A percentile compares a stretch with the other conserved stretches of the same genome.
Conservation (phyloP, 2,329 filamentous ascomycete species). For the Aspergillus oerlinghausenensis region DNA sequence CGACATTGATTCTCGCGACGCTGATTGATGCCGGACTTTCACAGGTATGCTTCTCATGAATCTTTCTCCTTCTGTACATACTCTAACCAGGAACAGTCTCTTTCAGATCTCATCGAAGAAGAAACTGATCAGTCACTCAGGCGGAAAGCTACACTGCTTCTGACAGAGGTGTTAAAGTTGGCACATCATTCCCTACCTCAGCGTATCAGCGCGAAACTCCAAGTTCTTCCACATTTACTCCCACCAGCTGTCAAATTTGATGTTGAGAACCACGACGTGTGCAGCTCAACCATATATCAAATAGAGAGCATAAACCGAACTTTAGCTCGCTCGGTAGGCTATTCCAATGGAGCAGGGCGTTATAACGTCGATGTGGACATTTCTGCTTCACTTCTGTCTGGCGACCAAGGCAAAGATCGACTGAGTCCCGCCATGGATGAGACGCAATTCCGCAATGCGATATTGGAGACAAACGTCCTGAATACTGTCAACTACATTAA, state of each 20-base stretch:
- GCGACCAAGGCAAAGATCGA: constrained; percentile 48
- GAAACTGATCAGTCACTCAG: constrained; percentile 55
- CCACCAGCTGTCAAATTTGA: constrained; percentile 68
- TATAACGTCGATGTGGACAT: constrained; percentile 44
- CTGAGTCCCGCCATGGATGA: constrained; percentile 61
- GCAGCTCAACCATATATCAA: constrained; percentile 90
- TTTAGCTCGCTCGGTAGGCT: constrained; percentile 70
- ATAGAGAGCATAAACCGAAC: constrained; percentile 97
- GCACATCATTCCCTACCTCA: constrained; percentile 79
- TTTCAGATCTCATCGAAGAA: constrained; percentile 48
- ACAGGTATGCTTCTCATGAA: constrained; percentile 28
- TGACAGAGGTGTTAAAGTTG: constrained; percentile 87
- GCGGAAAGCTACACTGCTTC: constrained; percentile 82
- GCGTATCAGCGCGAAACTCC: constrained; percentile 75
- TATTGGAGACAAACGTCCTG: constrained; percentile 73
- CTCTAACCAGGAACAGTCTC: constrained; percentile 32
- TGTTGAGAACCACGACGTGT: constrained; percentile 68
- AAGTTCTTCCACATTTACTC: constrained; percentile 83
- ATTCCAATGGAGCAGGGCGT: constrained; percentile 35
- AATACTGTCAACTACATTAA: constrained; percentile 87
- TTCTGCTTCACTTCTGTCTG: constrained; percentile 37
- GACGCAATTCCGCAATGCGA: constrained; percentile 56
- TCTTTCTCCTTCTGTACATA: background rate
- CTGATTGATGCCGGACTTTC: constrained; percentile 78
- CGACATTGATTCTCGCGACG: constrained; percentile 77